Percentiles rank a stretch among this genome's conserved stretches.
Evolutionary conservation across 208 protist species (phyloP).

Genomic region (Perkinsela sp.): DNA sequence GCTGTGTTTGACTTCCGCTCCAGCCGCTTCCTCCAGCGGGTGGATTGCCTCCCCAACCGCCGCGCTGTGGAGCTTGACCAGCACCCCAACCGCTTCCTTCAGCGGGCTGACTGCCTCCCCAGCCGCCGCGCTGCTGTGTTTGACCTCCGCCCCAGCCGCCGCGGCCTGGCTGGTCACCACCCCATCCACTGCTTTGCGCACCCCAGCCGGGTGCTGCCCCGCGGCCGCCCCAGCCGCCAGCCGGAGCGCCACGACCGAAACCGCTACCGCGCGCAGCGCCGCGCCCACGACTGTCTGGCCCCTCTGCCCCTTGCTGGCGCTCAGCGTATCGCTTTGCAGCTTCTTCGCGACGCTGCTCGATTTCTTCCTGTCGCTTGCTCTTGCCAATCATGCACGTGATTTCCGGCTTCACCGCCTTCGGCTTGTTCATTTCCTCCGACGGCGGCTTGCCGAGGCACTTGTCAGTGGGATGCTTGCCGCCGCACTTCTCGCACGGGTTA

Average conservation of each 20-base stretch:
- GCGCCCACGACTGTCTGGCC: background rate
- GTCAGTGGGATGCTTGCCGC: slow-evolving; percentile 37
- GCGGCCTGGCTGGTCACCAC: background rate
- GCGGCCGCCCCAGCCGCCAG: background rate
- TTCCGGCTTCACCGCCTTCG: background rate
- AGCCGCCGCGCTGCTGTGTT: background rate
- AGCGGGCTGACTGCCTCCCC: too few relatives aligned
- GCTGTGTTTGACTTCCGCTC: too few relatives aligned
- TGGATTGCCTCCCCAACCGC: too few relatives aligned
- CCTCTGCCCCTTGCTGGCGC: too few relatives aligned
- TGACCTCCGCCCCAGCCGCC: background rate
- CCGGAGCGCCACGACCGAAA: background rate
- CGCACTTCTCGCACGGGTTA: slow-evolving; percentile 57
- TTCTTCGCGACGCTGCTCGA: background rate
- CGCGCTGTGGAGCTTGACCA: background rate
- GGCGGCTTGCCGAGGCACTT: slow-evolving; percentile 27
- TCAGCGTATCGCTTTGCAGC: background rate
- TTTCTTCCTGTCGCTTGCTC: background rate
- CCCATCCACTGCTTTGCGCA: too few relatives aligned
- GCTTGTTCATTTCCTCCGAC: background rate
- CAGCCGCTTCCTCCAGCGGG: too few relatives aligned
- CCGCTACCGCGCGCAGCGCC: background rate
- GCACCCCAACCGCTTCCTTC: background rate
- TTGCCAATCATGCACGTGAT: background rate
- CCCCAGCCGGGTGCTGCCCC: background rate